These are phyloP conservation scores for Trapa incisa DNA, from an alignment of 345 rosid genomes.

Conservation along the genomic window DNA sequence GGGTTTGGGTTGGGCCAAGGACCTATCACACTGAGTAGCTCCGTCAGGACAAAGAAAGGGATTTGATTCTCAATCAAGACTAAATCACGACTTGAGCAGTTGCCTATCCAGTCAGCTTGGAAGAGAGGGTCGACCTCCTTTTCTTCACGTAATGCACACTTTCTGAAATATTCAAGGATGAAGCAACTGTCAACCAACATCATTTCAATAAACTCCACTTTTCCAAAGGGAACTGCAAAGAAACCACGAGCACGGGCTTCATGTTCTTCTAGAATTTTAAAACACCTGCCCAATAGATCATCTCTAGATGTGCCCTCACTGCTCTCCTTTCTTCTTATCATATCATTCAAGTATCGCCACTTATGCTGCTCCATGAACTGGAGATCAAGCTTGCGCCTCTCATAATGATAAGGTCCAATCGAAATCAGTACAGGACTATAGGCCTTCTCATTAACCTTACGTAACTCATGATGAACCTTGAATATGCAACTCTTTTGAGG, in stretches of 20 bases:
- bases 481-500: not conserved
- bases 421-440: slow-evolving; percentile 9
- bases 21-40: not conserved
- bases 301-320: not conserved
- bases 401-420: slow-evolving; percentile 11
- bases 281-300: not conserved
- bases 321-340: not conserved
- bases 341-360: not conserved
- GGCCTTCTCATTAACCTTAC: slow-evolving; percentile 1
- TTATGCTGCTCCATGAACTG: slow-evolving; percentile 14
- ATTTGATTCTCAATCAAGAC: slow-evolving; percentile 10
- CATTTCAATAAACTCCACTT: slow-evolving; percentile 16
- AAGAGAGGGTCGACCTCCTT: slow-evolving; percentile 1
- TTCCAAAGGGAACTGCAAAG: slow-evolving; percentile 3
- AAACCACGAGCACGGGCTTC: slow-evolving; percentile 17
- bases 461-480: not conserved
- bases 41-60: slow-evolving; percentile 12
- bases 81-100: not conserved
- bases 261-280: not conserved
- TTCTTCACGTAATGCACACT: not conserved
- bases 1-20: not conserved
- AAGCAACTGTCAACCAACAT: slow-evolving; percentile 22
- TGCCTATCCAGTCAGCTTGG: not conserved
- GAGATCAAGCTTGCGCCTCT: not conserved
- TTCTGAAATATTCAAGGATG: slow-evolving; percentile 10